phyloP scores from a whole-genome alignment of 1,139 yeast genomes.

The Groenewaldozyma auringiensis region DNA sequence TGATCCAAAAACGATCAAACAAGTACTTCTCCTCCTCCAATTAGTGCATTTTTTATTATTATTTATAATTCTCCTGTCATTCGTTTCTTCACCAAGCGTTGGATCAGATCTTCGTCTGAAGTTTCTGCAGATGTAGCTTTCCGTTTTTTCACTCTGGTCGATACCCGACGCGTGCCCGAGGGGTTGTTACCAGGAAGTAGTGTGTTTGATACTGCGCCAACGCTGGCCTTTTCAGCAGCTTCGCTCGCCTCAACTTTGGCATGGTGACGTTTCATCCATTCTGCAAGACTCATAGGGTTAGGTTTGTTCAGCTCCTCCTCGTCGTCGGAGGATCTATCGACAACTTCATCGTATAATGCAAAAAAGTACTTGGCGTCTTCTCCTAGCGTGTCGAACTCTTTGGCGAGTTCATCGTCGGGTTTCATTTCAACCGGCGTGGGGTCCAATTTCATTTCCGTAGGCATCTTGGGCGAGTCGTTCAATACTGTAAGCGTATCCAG shows the following conservation, averaged over 20 bases:
- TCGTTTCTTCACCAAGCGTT: background rate
- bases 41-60: background rate
- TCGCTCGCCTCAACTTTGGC: slow-evolving; percentile 17
- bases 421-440: background rate
- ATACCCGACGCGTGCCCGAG: background rate
- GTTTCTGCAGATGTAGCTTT: background rate
- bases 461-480: slow-evolving; percentile 13
- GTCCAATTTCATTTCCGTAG: slow-evolving; percentile 2
- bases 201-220: background rate
- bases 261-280: slow-evolving; percentile 25
- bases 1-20: slow-evolving; percentile 7
- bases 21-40: background rate
- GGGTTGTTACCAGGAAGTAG: background rate
- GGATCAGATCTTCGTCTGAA: background rate
- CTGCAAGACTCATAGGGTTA: slow-evolving; percentile 23
- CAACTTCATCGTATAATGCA: slow-evolving; percentile 13
- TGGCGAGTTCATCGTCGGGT: background rate
- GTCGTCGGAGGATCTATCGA: slow-evolving; percentile 22
- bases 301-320: slow-evolving; percentile 15
- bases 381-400: background rate
- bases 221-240: slow-evolving; percentile 6
- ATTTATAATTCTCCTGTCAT: background rate
- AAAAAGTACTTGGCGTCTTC: slow-evolving; percentile 17
- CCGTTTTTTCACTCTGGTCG: background rate
- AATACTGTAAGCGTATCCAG: slow-evolving; percentile 20